phyloP scores from a whole-genome alignment of 1,139 yeast species.

The Neolecta irregularis region DNA sequence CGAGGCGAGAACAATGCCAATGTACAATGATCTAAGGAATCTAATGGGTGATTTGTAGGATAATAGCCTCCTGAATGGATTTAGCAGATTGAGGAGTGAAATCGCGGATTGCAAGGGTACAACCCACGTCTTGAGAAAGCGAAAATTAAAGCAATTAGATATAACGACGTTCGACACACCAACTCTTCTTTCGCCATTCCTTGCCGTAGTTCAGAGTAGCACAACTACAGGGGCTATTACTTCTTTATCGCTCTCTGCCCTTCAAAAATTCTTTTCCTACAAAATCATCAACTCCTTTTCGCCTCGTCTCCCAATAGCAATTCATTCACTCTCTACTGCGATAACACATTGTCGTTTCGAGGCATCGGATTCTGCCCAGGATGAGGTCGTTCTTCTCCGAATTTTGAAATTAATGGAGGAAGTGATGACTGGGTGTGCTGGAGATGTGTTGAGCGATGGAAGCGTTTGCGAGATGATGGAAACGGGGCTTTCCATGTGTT shows the following conservation, averaged over 20 bases:
- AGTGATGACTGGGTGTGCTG: conserved; percentile 49
- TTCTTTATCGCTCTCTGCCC: conserved; percentile 58
- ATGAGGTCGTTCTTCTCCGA: conserved; percentile 77
- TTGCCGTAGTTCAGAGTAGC: conserved; percentile 72
- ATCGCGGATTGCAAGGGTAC: conserved; percentile 36
- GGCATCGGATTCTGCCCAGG: conserved; percentile 84
- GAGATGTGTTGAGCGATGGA: conserved; percentile 57
- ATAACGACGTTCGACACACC: conserved; percentile 50
- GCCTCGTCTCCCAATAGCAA: conserved; percentile 32
- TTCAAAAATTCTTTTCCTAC: conserved; percentile 55
- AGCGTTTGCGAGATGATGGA: conserved; percentile 79
- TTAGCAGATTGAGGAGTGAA: conserved; percentile 61
- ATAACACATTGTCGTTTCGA: conserved; percentile 91
- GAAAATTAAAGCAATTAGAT: too few species aligned
- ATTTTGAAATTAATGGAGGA: conserved; percentile 62
- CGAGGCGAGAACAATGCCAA: conserved; percentile 15
- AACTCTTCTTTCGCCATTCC: conserved; percentile 70
- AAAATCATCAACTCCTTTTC: conserved; percentile 35
- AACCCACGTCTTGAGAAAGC: background rate
- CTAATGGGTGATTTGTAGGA: conserved; percentile 22
- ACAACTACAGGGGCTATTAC: conserved; percentile 80
- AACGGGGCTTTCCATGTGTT: conserved; percentile 81
- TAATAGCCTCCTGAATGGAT: conserved; percentile 63
- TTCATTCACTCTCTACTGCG: conserved; percentile 53
- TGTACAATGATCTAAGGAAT: background rate